Evolutionary conservation across 352 stramenopile genomes (phyloP).

Genomic region (Globisporangium cystogenes): DNA sequence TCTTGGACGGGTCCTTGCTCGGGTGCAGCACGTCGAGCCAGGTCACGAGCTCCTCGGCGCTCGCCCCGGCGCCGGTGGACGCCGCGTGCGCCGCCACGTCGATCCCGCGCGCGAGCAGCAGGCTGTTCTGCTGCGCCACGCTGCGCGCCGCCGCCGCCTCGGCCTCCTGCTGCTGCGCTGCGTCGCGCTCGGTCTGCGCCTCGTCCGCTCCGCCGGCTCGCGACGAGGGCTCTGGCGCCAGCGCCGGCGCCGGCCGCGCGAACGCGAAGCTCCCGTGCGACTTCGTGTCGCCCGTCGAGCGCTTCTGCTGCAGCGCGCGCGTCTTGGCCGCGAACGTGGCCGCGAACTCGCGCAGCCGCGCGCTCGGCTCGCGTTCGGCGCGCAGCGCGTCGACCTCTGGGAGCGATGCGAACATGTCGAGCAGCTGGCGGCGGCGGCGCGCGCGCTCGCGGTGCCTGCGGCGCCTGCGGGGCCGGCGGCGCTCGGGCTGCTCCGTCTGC

Average conservation of each 20-base stretch:
- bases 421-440: constrained; percentile 14
- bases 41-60: constrained; percentile 42
- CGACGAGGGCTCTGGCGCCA: not conserved
- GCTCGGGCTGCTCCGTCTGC: constrained; percentile 1
- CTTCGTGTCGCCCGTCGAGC: constrained; percentile 45
- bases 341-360: constrained; percentile 42
- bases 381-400: constrained; percentile 33
- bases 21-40: constrained; percentile 74
- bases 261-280: constrained; percentile 63
- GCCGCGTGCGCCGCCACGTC: not conserved
- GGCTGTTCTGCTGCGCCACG: constrained; percentile 12
- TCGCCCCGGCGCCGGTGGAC: not conserved
- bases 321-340: constrained; percentile 49
- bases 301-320: constrained; percentile 39
- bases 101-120: constrained; percentile 6
- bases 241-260: constrained; percentile 22
- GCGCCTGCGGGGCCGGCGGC: constrained; percentile 9
- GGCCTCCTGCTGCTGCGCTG: constrained; percentile 3
- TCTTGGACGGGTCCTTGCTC: constrained; percentile 53
- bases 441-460: constrained; percentile 19
- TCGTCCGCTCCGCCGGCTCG: not conserved
- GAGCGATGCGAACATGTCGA: constrained; percentile 32
- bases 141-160: constrained; percentile 8
- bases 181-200: constrained; percentile 1
- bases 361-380: constrained; percentile 35